Percentiles rank a stretch among this genome's conserved stretches.
These are phyloP conservation scores for Ustilago trichophora DNA, from an alignment of 1,284 basidiomycete genomes.

Conservation along the genomic window DNA sequence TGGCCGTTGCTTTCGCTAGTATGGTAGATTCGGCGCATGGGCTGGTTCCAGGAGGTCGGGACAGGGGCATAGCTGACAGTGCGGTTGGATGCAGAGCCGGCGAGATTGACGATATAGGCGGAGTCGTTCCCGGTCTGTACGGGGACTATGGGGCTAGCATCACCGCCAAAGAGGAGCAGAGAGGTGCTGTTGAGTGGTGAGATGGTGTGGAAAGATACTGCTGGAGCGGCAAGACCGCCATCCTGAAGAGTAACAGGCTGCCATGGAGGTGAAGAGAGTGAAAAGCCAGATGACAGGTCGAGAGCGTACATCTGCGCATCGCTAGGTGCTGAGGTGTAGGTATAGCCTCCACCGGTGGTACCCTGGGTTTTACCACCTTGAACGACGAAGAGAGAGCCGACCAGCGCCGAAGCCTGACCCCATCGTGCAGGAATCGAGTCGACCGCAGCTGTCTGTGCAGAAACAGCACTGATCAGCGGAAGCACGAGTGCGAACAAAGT, in stretches of 20 bases:
- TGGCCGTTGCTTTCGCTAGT: slow-evolving; percentile 42
- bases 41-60: slow-evolving; percentile 46
- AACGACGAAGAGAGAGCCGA: slow-evolving; percentile 44
- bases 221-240: slow-evolving; percentile 14
- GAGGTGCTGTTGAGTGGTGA: slow-evolving; percentile 45
- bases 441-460: slow-evolving; percentile 14
- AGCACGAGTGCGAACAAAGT: not conserved
- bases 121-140: slow-evolving; percentile 57
- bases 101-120: slow-evolving; percentile 45
- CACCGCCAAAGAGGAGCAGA: slow-evolving; percentile 58
- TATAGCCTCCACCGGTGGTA: slow-evolving; percentile 48
- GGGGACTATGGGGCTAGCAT: slow-evolving; percentile 28
- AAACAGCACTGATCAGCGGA: slow-evolving; percentile 7
- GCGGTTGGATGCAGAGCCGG: slow-evolving; percentile 10
- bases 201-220: slow-evolving; percentile 55
- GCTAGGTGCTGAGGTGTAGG: slow-evolving; percentile 53
- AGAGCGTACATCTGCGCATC: slow-evolving; percentile 48
- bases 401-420: slow-evolving; percentile 56
- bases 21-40: slow-evolving; percentile 56
- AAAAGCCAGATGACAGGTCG: slow-evolving; percentile 44
- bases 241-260: slow-evolving; percentile 6
- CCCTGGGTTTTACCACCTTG: slow-evolving; percentile 62
- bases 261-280: slow-evolving; percentile 49
- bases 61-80: slow-evolving; percentile 19
- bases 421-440: slow-evolving; percentile 34